A percentile compares a stretch with the other conserved stretches of the same genome.
Conservation (phyloP, 2,329 filamentous ascomycete genomes). For the Dothiorella sarmentorum region DNA sequence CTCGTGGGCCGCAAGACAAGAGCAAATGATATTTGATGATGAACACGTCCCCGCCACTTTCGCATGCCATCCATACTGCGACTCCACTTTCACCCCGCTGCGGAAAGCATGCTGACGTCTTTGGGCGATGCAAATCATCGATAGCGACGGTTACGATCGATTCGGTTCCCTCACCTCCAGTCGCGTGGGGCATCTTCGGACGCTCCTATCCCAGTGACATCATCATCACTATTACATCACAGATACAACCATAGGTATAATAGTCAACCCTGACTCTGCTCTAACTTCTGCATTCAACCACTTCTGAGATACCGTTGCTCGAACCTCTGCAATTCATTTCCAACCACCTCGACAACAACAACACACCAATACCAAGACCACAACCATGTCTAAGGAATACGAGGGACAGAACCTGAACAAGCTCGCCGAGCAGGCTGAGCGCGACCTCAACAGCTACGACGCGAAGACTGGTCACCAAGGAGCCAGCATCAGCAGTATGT, state of each 20-base stretch:
- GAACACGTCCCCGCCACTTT: background rate
- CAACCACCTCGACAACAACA: background rate
- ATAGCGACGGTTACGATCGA: background rate
- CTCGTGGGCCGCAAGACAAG: background rate
- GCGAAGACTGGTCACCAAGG: conserved; percentile 31
- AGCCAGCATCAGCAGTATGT: conserved; percentile 39
- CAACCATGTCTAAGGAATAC: conserved; percentile 2
- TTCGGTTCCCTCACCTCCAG: background rate
- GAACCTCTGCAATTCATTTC: background rate
- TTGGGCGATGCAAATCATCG: background rate
- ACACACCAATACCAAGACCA: background rate
- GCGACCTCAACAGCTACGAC: conserved; percentile 44
- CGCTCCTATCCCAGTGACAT: background rate
- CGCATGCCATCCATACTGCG: background rate
- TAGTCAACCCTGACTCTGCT: too few relatives aligned
- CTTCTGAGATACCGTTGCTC: background rate
- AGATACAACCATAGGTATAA: too few relatives aligned
- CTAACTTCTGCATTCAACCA: background rate
- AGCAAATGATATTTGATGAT: conserved; percentile 6
- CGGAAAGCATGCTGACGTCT: background rate
- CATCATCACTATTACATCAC: conserved; percentile 4
- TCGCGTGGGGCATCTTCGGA: background rate
- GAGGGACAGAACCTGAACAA: conserved; percentile 24
- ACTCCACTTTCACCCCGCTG: conserved; percentile 3
- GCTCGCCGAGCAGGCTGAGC: conserved; percentile 48